Percentiles rank a stretch among this genome's conserved stretches.
These are phyloP conservation scores for Sphaerulina populicola DNA, from an alignment of 2,329 filamentous ascomycete genomes.

Conservation along the genomic window DNA sequence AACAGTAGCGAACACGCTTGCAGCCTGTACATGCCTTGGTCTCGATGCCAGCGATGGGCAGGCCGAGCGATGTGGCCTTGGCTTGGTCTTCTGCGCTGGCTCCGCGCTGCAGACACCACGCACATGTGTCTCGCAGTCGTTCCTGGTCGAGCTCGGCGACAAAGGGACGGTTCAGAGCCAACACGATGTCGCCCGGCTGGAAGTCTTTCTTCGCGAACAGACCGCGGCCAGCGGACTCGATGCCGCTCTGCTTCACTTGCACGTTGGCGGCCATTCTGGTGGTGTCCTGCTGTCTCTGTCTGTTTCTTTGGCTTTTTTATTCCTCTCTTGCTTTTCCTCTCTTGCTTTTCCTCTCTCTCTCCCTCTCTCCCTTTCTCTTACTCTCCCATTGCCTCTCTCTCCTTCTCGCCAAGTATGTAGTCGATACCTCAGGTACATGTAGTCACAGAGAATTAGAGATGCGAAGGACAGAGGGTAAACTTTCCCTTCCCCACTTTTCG, in stretches of 20 bases:
- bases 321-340: background rate
- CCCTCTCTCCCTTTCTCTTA: no score
- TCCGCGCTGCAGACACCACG: conserved; percentile 44
- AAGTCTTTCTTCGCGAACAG: conserved; percentile 48
- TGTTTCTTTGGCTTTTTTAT: background rate
- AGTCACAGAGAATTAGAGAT: no score
- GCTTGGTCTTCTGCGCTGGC: conserved; percentile 14
- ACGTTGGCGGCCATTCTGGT: conserved; percentile 17
- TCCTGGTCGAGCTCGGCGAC: conserved; percentile 47
- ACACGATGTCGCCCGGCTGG: conserved; percentile 42
- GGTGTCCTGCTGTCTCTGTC: background rate
- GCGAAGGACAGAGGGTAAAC: no score
- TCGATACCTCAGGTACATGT: no score
- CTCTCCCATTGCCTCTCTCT: no score
- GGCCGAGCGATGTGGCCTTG: conserved; percentile 33
- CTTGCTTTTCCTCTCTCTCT: no score
- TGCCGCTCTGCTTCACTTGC: conserved; percentile 21
- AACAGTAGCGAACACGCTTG: conserved; percentile 52
- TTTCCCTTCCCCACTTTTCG: no score
- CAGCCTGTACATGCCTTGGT: conserved; percentile 53
- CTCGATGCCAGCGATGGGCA: conserved; percentile 18
- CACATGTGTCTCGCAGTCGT: conserved; percentile 48
- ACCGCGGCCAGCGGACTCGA: conserved; percentile 41
- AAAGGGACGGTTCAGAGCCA: conserved; percentile 45
- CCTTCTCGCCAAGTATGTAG: no score